Conservation (phyloP, 192 early-diverging fungal species). For the Coemansia sp. region DNA sequence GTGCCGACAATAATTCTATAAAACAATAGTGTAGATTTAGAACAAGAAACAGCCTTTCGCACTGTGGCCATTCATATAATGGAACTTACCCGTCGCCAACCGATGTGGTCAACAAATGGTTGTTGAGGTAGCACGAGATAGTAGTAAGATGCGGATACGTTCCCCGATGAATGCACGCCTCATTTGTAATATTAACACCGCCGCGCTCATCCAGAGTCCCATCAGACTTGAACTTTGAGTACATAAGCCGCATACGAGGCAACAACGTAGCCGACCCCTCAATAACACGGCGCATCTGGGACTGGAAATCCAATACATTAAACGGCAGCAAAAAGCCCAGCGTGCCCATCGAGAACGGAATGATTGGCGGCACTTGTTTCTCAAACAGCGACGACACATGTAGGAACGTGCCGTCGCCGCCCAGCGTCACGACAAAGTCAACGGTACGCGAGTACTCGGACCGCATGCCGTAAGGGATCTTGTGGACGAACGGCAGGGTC, state of each 20-base stretch:
- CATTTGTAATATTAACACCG: conserved; percentile 77
- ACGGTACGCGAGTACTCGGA: conserved; percentile 72
- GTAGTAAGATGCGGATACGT: conserved; percentile 78
- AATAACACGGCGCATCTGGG: conserved; percentile 64
- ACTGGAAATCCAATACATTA: conserved; percentile 64
- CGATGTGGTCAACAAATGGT: conserved; percentile 79
- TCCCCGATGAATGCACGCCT: conserved; percentile 85
- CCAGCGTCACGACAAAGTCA: conserved; percentile 91
- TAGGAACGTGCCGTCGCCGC: conserved; percentile 94
- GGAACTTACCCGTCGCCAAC: conserved; percentile 57
- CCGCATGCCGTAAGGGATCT: conserved; percentile 31
- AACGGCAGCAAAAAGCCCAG: conserved; percentile 90
- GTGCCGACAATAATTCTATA: conserved; percentile 68
- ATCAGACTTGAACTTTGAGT: conserved; percentile 60
- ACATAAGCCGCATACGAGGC: conserved; percentile 76
- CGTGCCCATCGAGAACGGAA: conserved; percentile 91
- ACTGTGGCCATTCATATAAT: neutral
- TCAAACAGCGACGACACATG: conserved; percentile 92
- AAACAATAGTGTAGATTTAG: too few species aligned
- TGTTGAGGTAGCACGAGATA: conserved; percentile 79
- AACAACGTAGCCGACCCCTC: conserved; percentile 65
- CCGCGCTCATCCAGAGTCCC: conserved; percentile 48
- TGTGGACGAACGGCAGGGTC: conserved; percentile 24
- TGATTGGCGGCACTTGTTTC: conserved; percentile 81
- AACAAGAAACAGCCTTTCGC: neutral